Evolutionary conservation across 805 yeast genomes (phyloP).

Genomic region (Cyberlindnera mrakii): DNA sequence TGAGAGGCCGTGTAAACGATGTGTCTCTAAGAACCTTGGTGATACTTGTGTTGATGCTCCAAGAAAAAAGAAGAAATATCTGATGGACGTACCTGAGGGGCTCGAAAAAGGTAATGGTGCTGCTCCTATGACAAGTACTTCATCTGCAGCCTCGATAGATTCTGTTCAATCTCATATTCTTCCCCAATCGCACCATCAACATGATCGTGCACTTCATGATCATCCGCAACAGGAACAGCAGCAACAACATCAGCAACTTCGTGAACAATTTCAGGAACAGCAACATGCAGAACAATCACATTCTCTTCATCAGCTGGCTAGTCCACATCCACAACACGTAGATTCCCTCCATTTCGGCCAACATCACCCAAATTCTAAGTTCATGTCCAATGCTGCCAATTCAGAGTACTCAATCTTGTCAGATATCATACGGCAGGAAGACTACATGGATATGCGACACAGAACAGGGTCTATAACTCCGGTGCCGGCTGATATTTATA

Average conservation of each 20-base stretch:
- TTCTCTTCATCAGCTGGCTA: neutral
- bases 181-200: no score
- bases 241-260: no score
- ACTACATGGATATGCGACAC: constrained; percentile 3
- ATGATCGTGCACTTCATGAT: no score
- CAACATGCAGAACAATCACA: neutral
- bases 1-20: constrained; percentile 73
- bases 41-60: constrained; percentile 84
- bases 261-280: no score
- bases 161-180: no score
- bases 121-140: neutral
- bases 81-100: constrained; percentile 41
- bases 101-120: constrained; percentile 3
- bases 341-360: neutral
- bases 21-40: constrained; percentile 62
- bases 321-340: neutral
- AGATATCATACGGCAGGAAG: constrained; percentile 45
- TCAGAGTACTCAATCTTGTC: constrained; percentile 67
- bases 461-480: constrained; percentile 18
- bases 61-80: constrained; percentile 75
- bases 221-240: no score
- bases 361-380: constrained; percentile 28
- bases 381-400: constrained; percentile 66
- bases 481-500: constrained; percentile 19
- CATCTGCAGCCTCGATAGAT: no score